Base-by-base conservation (phyloP, 2,329 filamentous ascomycete species). In the Immersiporthe knoxdaviesiana region DNA sequence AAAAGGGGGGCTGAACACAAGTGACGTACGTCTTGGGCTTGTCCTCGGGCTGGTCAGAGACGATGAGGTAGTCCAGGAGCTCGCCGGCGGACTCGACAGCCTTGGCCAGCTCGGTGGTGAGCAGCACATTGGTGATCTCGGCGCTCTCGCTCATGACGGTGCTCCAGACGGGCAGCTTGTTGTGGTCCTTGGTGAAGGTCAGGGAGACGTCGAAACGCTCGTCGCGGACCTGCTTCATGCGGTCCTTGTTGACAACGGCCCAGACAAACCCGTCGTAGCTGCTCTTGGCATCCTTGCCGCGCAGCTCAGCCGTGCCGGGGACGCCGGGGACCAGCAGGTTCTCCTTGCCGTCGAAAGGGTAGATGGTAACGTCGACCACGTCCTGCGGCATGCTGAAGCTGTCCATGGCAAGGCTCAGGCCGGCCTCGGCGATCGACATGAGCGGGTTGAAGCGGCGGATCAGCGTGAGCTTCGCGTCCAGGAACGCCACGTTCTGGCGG, bases 121-220 rank as follows among this genome's bases (percentile, higher is more conserved):
- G 87, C 73, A 99, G 84, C 8, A 89, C 84, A 60, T 97, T 92
- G 16, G 94, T 97, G 75, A 99, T 91, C 82, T 98, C 96, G 69
- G 94, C 94, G 81, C 91, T 97, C 85, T 99, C 96, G 77, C 90
- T 97, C 96, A 99, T 98, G 77, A 97, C 89, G 16, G 93, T 97
- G 67, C 91, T 85, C 94, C 94, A 99, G 72, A 86, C 82, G 44
- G 96, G 95, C 44, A 99, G 88, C 84, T 97, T 97, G 67, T 91
- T 78, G 81, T 94, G 89, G 77, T 99, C 96, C 86, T 97, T 97
- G 78, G 95, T 97, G 73, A 90, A 90, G 56, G 96, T 97, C 74
- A 99, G 87, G 66, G 93, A 97, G 67, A 97, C 84, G 79, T 99
- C 96, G 82, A 97, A 99, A 75, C 96, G 92, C 72, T 97, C 93